Evolutionary conservation across 1,284 basidiomycete species (phyloP).

Genomic region (Boletus calvinii): DNA sequence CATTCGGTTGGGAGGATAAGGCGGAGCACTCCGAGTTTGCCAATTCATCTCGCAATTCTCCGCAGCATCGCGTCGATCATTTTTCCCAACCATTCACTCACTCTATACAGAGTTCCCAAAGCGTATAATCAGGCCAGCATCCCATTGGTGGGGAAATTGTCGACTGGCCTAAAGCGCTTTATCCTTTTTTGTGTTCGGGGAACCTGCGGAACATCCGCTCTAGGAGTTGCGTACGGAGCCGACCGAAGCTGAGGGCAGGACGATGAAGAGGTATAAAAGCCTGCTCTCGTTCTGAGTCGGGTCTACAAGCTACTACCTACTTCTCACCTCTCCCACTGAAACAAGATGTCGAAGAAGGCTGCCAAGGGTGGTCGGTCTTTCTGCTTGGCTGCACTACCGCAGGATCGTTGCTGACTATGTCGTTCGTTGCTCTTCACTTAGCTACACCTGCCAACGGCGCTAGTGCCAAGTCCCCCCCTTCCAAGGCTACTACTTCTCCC

Average conservation of each 20-base stretch:
- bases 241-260: conserved; percentile 32
- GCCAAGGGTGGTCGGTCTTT: conserved; percentile 26
- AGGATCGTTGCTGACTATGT: conserved; percentile 5
- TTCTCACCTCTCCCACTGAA: conserved; percentile 6
- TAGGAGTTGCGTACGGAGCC: conserved; percentile 15
- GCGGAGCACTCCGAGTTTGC: neutral
- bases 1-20: conserved; percentile 28
- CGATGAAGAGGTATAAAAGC: conserved; percentile 25
- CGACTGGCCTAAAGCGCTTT: neutral
- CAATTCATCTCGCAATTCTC: conserved; percentile 12
- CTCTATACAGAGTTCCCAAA: conserved; percentile 13
- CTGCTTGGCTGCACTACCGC: neutral
- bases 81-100: neutral
- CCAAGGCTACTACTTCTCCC: conserved; percentile 25
- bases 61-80: conserved; percentile 18
- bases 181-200: conserved; percentile 12
- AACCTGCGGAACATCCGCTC: conserved; percentile 8
- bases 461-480: conserved; percentile 22
- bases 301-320: conserved; percentile 1
- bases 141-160: conserved; percentile 10
- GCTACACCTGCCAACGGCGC: conserved; percentile 13
- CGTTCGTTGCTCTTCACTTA: neutral
- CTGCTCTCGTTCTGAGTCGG: neutral
- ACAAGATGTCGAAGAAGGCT: conserved; percentile 27
- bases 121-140: conserved; percentile 8